These are phyloP conservation scores for Ceratobasidium sp. DNA, from an alignment of 1,284 basidiomycete genomes.

Conservation along the genomic window DNA sequence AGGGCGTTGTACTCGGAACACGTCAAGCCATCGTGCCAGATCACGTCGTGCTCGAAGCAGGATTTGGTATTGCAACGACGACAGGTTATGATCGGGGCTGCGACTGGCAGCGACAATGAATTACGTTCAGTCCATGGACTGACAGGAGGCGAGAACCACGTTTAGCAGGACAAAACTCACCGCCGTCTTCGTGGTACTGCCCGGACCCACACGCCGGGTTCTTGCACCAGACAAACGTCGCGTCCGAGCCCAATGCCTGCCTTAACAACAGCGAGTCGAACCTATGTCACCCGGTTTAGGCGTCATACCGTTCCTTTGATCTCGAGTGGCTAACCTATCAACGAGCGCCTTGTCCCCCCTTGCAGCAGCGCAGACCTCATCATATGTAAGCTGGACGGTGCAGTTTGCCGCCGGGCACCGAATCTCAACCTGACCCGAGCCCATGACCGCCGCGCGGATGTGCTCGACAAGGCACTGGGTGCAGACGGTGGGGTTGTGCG, in stretches of 20 bases:
- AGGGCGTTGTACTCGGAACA: slow-evolving; percentile 41
- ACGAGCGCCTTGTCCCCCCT: background rate
- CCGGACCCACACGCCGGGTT: slow-evolving; percentile 30
- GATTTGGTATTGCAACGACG: slow-evolving; percentile 16
- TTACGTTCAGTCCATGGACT: background rate
- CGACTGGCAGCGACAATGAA: background rate
- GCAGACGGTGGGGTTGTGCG: slow-evolving; percentile 32
- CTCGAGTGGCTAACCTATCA: slow-evolving; percentile 27
- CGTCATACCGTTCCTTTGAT: background rate
- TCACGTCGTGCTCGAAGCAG: slow-evolving; percentile 38
- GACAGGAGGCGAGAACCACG: background rate
- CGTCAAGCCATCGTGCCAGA: slow-evolving; percentile 36
- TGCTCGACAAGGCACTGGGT: slow-evolving; percentile 16
- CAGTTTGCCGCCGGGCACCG: slow-evolving; percentile 29
- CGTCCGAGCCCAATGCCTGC: slow-evolving; percentile 17
- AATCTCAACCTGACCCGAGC: slow-evolving; percentile 10
- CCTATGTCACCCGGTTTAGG: background rate
- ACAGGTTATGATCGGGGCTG: slow-evolving; percentile 35
- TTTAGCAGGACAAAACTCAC: background rate
- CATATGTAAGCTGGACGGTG: background rate
- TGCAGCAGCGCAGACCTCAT: slow-evolving; percentile 14
- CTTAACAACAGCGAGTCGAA: slow-evolving; percentile 28
- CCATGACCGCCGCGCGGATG: slow-evolving; percentile 14
- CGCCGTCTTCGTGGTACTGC: slow-evolving; percentile 17
- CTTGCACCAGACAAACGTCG: slow-evolving; percentile 37